Evolutionary conservation across 2,329 filamentous ascomycete species (phyloP), one percentile per base, ranked within the genome.

Genomic region (Fusarium sp.): DNA sequence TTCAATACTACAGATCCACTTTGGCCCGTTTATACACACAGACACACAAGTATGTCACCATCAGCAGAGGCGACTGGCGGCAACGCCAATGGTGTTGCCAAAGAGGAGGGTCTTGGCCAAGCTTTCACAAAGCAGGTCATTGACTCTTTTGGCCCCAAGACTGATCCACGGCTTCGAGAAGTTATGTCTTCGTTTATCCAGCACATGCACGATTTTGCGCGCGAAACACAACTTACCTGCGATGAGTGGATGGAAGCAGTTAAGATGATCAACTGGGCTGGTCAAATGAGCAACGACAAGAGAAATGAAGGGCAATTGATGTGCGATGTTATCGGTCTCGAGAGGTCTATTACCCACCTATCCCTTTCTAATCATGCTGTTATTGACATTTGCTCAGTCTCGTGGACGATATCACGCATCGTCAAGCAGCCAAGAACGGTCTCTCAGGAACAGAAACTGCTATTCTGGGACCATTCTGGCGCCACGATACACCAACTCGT

Each of bases 381-480:
- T 26, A 8, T 28, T 57, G 34, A 72, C 30, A 3, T 4, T 15
- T 2, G 3, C 10, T 0, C 53, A 84, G 83, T 20, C 86, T 92
- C 6, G 91, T 94, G 46, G 92, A 95, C 77, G 92, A 95, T 77
- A 95, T 96, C 75, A 92, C 91, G 57, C 91, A 89, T 80, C 89
- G 88, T 51, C 69, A 74, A 16, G 84, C 85, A 50, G 81, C 84
- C 55, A 80, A 80, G 51, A 72, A 75, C 36, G 66, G 75, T 38
- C 81, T 82, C 15, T 75, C 81, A 15, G 83, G 89, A 12, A 96
- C 92, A 7, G 87, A 92, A 3, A 92, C 91, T 6, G 89, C 93
- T 40, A 93, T 97, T 69, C 86, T 97, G 1, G 93, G 93, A 0
- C 93, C 93, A 2, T 97, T 97, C 81, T 97, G 92, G 87, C 86